Base-by-base conservation (phyloP, 306 rosid genomes). In the Begonia peltatifolia region DNA sequence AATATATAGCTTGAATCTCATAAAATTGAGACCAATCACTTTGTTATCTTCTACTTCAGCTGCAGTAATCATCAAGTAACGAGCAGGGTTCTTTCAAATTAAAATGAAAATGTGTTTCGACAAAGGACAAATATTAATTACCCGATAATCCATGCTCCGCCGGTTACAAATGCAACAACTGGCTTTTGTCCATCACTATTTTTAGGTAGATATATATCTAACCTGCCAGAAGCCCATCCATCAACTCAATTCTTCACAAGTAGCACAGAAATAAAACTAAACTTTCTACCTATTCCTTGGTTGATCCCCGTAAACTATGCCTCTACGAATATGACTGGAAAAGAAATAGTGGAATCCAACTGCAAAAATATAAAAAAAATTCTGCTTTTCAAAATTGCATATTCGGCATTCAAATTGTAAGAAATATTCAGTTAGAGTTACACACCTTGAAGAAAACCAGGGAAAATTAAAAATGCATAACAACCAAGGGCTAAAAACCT, bases 111-210 rank as follows among this genome's bases (percentile, higher is more conserved):
- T 20, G 23, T 3, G 23, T 20, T 20, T 20, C 23, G 23, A 20
- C 23, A 3, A 20, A 20, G 23, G 23, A 20, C 3, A 20, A 23
- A 47, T 48, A 41, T 60, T 60, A 70, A 82, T 64, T 74, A 89
- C 97, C 97, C 97, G 30, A 88, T 82, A 75, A 84, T 82, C 97
- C 97, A 88, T 63, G 97, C 97, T 62, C 97, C 95, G 54, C 95
- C 97, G 53, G 94, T 89, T 66, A 89, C 52, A 74, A 89, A 82
- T 53, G 87, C 95, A 70, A 89, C 74, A 56, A 89, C 97, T 47
- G 97, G 93, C 66, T 84, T 89, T 48, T 81, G 81, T 23, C 81
- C 69, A 47, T 70, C 64, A 12, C 41, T 55, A 65, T 65, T 64
- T 72, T 76, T 84, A 20, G 97, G 97, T 41, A 89, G 58, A 64